phyloP scores from a whole-genome alignment of 805 yeast species.

The Wickerhamiella azyma region DNA sequence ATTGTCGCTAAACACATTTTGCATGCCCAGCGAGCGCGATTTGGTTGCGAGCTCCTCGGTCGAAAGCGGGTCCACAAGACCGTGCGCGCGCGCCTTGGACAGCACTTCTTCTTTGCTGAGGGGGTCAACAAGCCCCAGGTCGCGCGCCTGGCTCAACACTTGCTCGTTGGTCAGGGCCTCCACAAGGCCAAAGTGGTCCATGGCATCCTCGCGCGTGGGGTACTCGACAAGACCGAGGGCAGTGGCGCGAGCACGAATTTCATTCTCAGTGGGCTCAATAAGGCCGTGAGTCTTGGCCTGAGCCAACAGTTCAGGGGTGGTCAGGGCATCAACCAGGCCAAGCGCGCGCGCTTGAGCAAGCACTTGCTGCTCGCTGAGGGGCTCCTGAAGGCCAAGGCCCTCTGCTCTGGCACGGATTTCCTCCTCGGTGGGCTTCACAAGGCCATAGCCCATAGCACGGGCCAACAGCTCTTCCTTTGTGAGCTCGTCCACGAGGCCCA shows the following conservation, averaged over 20 bases:
- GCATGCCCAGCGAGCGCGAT: conserved; percentile 3
- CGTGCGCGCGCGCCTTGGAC: conserved; percentile 18
- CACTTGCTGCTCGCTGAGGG: neutral
- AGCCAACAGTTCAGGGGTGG: conserved; percentile 6
- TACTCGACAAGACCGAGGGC: conserved; percentile 10
- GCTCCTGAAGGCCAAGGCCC: neutral
- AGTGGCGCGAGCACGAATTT: neutral
- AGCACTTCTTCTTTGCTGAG: conserved; percentile 41
- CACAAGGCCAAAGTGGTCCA: conserved; percentile 39
- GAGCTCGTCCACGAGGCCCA: conserved; percentile 6
- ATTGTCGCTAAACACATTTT: conserved; percentile 34
- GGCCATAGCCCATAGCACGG: conserved; percentile 51
- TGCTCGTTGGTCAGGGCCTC: conserved; percentile 21
- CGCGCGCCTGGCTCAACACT: conserved; percentile 10
- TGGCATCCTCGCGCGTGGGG: conserved; percentile 10
- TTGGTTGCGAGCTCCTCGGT: conserved; percentile 1
- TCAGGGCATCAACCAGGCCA: conserved; percentile 11
- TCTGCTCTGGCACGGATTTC: conserved; percentile 9
- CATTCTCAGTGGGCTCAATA: conserved; percentile 1
- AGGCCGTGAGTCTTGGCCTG: conserved; percentile 9
- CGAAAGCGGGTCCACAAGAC: conserved; percentile 13
- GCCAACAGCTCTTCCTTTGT: conserved; percentile 8
- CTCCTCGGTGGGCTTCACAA: conserved; percentile 31
- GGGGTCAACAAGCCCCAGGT: conserved; percentile 15
- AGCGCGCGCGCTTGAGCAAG: neutral